Evolutionary conservation across 2,329 filamentous ascomycete species (phyloP).

Genomic region (Albifimbria verrucaria): DNA sequence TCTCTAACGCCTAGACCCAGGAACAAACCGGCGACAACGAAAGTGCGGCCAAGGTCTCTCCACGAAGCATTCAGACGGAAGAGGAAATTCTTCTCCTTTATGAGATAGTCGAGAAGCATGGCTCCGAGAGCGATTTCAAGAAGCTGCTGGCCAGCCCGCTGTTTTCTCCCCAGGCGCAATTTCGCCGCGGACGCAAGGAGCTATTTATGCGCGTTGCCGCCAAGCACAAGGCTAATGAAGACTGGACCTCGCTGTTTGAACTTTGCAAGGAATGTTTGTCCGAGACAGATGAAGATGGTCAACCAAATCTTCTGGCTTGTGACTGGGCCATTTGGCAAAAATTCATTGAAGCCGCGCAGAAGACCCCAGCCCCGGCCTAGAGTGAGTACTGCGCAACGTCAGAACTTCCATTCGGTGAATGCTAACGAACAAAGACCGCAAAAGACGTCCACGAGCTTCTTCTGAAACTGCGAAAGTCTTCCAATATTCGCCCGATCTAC

Average conservation of each 20-base stretch:
- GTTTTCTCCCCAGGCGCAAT: slow-evolving; percentile 40
- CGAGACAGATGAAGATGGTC: slow-evolving; percentile 30
- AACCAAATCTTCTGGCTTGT: slow-evolving; percentile 40
- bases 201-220: slow-evolving; percentile 38
- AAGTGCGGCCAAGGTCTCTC: slow-evolving; percentile 14
- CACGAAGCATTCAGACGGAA: slow-evolving; percentile 38
- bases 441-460: slow-evolving; percentile 25
- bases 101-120: slow-evolving; percentile 41
- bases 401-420: neutral
- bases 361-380: slow-evolving; percentile 24
- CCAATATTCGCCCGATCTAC: slow-evolving; percentile 33
- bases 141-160: slow-evolving; percentile 34
- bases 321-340: slow-evolving; percentile 40
- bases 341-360: slow-evolving; percentile 34
- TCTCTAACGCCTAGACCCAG: neutral
- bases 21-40: neutral
- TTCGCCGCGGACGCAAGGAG: slow-evolving; percentile 45
- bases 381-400: slow-evolving; percentile 23
- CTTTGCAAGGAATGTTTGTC: slow-evolving; percentile 43
- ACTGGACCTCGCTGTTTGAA: slow-evolving; percentile 41
- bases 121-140: slow-evolving; percentile 36
- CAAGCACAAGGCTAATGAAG: slow-evolving; percentile 31
- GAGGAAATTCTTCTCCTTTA: slow-evolving; percentile 51
- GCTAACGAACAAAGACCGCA: neutral
- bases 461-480: slow-evolving; percentile 23